A percentile compares a stretch with the other conserved stretches of the same genome.
Evolutionary conservation across 306 rosid genomes (phyloP).

Genomic region (Dryas drummondii): DNA sequence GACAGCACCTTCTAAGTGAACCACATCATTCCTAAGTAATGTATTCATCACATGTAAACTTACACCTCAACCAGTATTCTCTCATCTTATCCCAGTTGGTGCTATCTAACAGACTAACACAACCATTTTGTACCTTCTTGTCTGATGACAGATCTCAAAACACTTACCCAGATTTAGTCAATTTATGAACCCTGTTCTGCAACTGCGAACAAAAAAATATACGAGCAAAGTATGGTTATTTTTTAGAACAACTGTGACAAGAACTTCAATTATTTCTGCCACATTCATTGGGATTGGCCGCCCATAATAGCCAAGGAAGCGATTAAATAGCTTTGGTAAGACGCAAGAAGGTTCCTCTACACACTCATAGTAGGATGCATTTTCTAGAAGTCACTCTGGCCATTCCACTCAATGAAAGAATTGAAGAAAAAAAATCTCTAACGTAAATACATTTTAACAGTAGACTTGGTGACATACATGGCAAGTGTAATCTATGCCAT

Average conservation of each 20-base stretch:
- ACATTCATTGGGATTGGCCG: no score
- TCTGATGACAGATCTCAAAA: not conserved
- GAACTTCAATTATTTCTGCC: no score
- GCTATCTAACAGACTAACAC: not conserved
- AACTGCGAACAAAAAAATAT: not conserved
- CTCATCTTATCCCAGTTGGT: constrained; percentile 5
- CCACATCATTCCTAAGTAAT: not conserved
- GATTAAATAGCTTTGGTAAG: no score
- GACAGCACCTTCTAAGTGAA: not conserved
- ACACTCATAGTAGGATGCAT: not conserved
- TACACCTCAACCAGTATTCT: not conserved
- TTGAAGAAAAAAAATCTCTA: not conserved
- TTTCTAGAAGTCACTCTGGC: not conserved
- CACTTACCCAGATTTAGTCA: not conserved
- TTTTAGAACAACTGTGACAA: not conserved
- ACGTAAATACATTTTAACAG: not conserved
- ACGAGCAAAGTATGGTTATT: not conserved
- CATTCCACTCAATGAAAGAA: not conserved
- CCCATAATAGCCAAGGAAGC: no score
- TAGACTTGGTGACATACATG: not conserved
- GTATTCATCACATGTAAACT: not conserved
- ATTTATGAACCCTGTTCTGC: not conserved
- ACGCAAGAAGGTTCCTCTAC: no score
- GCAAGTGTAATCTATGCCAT: not conserved
- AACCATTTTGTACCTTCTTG: not conserved